Base-by-base conservation (phyloP, 768 basidiomycete species). In the Amanita rimosa region DNA sequence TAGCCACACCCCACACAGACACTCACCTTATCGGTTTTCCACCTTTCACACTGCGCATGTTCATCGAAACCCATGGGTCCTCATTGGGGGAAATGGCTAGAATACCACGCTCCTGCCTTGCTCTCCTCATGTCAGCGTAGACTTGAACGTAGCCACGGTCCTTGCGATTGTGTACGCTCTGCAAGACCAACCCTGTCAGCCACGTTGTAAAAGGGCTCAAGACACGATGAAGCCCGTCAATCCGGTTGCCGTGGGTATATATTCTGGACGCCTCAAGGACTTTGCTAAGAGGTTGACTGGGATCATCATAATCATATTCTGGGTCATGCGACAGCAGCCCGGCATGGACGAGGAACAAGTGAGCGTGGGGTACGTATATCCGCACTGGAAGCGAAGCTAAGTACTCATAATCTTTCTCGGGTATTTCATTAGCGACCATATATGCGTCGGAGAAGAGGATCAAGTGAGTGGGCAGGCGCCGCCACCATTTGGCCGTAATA, bases 281-380 rank as follows among this genome's bases (percentile, higher is more conserved):
- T 46, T 72, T 75, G 2, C 85, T 76, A 14, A 94, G 73, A 2
- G 91, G 91, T 58, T 94, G 91, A 9, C 64, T 68, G 21, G 65
- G 63, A 55, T 79, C 67, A 19, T 66, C 68, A 14, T 66, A 60
- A 24, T 74, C 60, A 52, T 70, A 74, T 1, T 62, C 65, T 2
- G 89, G 83, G 58, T 95, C 79, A 4, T 71, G 74, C 0, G 91
- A 74, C 1, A 97, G 72, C 16, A 95, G 57, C 5, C 94, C 94
- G 1, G 81, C 93, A 55, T 96, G 92, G 1, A 83, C 87, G 41
- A 94, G 71, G 65, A 80, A 81, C 0, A 80, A 64, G 57, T 94
- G 88, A 2, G 84, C 76, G 2, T 73, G 72, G 0, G 91, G 88
- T 13, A 86, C 64, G 59, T 95, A 80, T 6, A 93, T 67, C 42